phyloP scores from a whole-genome alignment of 805 yeast species.

The Nakazawaea ernobii region DNA sequence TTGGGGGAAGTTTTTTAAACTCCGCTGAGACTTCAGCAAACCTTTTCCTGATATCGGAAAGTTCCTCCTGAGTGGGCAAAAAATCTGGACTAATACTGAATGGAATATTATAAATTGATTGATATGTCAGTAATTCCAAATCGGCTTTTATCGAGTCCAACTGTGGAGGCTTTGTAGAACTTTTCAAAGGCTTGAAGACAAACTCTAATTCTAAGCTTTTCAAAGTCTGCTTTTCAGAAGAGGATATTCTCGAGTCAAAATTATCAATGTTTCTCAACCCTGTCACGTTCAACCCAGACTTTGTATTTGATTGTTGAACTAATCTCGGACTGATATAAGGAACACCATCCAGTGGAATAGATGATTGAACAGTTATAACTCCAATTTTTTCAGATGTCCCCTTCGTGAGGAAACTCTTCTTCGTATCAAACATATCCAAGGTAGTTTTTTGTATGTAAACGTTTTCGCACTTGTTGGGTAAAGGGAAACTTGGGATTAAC shows the following conservation, averaged over 20 bases:
- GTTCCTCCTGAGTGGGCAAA: constrained; percentile 18
- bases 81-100: constrained; percentile 30
- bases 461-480: constrained; percentile 9
- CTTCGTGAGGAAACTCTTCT: neutral
- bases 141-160: constrained; percentile 2
- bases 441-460: constrained; percentile 1
- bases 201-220: constrained; percentile 7
- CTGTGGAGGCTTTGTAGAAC: constrained; percentile 11
- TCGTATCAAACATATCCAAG: neutral
- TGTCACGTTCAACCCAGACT: constrained; percentile 1
- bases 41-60: constrained; percentile 15
- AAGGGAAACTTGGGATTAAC: constrained; percentile 10
- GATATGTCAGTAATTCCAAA: constrained; percentile 11
- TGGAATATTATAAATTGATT: constrained; percentile 26
- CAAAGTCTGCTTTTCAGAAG: constrained; percentile 8
- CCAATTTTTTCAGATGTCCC: neutral
- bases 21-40: neutral
- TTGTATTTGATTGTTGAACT: constrained; percentile 3
- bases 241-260: constrained; percentile 6
- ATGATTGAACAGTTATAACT: constrained; percentile 1
- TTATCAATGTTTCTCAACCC: constrained; percentile 5
- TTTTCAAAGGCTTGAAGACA: constrained; percentile 2
- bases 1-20: constrained; percentile 17
- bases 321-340: constrained; percentile 11
- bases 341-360: constrained; percentile 12